Evolutionary conservation across 108 stramenopile species (phyloP).

Genomic region (Mayamaea pseudoterrestris): DNA sequence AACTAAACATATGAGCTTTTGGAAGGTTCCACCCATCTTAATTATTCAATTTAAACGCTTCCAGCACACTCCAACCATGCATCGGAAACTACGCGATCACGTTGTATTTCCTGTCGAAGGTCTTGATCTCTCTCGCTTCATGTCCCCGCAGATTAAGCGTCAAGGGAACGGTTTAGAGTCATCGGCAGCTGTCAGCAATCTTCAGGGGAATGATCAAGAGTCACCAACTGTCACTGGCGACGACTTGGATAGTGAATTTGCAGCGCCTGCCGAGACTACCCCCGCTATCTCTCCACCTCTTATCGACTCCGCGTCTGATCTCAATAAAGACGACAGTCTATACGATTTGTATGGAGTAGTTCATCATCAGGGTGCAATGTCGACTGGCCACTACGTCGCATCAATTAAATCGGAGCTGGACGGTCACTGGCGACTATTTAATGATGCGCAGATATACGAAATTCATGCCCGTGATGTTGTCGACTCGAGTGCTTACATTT

Average conservation of each 20-base stretch:
- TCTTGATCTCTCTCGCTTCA: slow-evolving; percentile 72
- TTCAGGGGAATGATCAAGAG: slow-evolving; percentile 2
- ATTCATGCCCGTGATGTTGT: slow-evolving; percentile 73
- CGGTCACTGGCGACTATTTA: slow-evolving; percentile 84
- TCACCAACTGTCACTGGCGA: too few species aligned
- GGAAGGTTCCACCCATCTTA: slow-evolving; percentile 88
- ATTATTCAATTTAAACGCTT: slow-evolving; percentile 96
- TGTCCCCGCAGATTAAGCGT: slow-evolving; percentile 33
- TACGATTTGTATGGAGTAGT: slow-evolving; percentile 87
- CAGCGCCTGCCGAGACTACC: neutral
- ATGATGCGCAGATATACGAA: slow-evolving; percentile 80
- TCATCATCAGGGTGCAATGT: slow-evolving; percentile 83
- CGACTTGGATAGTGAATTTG: too few species aligned
- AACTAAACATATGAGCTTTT: slow-evolving; percentile 81
- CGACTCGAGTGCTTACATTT: slow-evolving; percentile 80
- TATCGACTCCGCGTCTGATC: slow-evolving; percentile 11
- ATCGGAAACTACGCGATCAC: slow-evolving; percentile 85
- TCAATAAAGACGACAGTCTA: slow-evolving; percentile 45
- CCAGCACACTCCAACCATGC: slow-evolving; percentile 79
- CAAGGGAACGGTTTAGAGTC: neutral
- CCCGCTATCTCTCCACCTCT: too few species aligned
- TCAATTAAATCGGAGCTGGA: slow-evolving; percentile 76
- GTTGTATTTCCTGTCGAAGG: slow-evolving; percentile 87
- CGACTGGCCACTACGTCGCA: slow-evolving; percentile 83
- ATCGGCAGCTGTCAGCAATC: neutral